These are phyloP conservation scores for Pythium sp. DNA, from an alignment of 352 stramenopile genomes.

Conservation along the genomic window DNA sequence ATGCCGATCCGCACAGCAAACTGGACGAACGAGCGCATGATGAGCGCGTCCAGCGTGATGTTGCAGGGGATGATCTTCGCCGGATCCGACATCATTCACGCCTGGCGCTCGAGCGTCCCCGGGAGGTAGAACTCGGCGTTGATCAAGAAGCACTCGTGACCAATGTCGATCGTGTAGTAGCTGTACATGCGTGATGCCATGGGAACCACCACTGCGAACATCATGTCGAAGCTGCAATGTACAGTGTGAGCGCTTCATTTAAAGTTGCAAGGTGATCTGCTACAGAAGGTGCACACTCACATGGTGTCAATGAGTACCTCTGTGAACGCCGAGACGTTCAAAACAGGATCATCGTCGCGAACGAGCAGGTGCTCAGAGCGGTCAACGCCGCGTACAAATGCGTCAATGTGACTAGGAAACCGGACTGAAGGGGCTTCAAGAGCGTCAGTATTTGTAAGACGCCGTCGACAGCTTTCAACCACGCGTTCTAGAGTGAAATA, in stretches of 20 bases:
- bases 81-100: conserved; percentile 28
- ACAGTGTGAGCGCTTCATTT: too few species aligned
- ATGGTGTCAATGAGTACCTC: conserved; percentile 33
- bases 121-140: conserved; percentile 16
- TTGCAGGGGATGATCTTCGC: conserved; percentile 28
- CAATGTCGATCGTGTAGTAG: conserved; percentile 31
- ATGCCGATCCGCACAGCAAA: conserved; percentile 24
- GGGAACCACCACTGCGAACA: conserved; percentile 30
- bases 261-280: too few species aligned
- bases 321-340: conserved; percentile 18
- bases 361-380: conserved; percentile 22
- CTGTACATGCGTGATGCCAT: conserved; percentile 30
- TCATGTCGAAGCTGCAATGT: conserved; percentile 31
- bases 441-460: too few species aligned
- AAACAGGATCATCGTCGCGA: conserved; percentile 20
- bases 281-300: conserved; percentile 19
- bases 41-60: conserved; percentile 28
- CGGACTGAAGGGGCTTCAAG: conserved; percentile 25
- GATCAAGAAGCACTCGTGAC: conserved; percentile 22
- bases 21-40: conserved; percentile 17
- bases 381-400: conserved; percentile 28
- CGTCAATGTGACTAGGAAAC: conserved; percentile 23
- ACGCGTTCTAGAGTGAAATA: conserved; percentile 25
- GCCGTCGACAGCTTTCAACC: conserved; percentile 27
- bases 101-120: conserved; percentile 33